These are phyloP conservation scores for Epichloe glyceriae DNA, from an alignment of 2,329 filamentous ascomycete genomes.

Conservation along the genomic window DNA sequence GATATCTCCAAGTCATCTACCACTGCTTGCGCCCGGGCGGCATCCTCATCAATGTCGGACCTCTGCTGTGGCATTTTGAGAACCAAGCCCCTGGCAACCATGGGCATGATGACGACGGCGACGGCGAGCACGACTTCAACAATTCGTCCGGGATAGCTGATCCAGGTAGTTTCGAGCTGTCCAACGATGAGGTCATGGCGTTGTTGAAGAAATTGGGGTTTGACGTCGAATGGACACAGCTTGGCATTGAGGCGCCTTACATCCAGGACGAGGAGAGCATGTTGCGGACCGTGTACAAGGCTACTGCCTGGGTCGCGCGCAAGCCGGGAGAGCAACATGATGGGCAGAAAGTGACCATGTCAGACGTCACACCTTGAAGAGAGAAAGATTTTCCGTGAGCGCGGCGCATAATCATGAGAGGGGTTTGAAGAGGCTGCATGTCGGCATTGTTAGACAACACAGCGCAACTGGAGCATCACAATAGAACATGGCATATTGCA, in stretches of 20 bases:
- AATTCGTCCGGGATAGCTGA: conserved; percentile 63
- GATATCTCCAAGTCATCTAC: conserved; percentile 73
- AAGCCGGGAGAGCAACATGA: conserved; percentile 36
- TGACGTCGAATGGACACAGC: conserved; percentile 49
- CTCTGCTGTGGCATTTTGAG: conserved; percentile 91
- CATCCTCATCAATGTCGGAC: conserved; percentile 79
- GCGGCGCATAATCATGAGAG: too few species aligned
- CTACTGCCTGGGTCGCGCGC: conserved; percentile 73
- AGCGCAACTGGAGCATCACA: background rate
- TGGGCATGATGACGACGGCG: conserved; percentile 36
- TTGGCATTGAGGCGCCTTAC: conserved; percentile 60
- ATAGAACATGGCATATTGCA: background rate
- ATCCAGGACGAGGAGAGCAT: conserved; percentile 78
- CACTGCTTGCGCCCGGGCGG: conserved; percentile 68
- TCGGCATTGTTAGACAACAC: background rate
- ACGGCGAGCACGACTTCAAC: conserved; percentile 34
- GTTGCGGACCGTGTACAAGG: conserved; percentile 69
- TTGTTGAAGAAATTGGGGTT: conserved; percentile 70
- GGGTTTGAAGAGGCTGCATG: background rate
- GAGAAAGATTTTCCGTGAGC: background rate
- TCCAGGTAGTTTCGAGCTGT: conserved; percentile 80
- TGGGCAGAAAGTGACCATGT: background rate
- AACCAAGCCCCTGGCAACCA: conserved; percentile 51
- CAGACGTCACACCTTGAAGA: background rate
- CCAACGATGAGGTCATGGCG: conserved; percentile 73